phyloP scores from a whole-genome alignment of 2,329 filamentous ascomycete species.

The Botrytis squamosa region DNA sequence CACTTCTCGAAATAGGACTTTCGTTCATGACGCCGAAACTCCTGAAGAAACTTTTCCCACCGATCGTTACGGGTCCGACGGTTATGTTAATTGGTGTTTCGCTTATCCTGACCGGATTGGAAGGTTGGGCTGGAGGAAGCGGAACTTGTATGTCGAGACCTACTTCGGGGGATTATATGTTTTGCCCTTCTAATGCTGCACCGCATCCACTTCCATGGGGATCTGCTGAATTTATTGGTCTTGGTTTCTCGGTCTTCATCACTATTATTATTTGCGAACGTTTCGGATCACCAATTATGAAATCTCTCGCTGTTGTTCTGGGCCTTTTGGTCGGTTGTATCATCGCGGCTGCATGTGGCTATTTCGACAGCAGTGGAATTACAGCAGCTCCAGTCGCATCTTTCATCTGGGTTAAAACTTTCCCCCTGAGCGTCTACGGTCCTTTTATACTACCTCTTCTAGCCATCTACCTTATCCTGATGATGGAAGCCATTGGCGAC shows the following conservation, averaged over 20 bases:
- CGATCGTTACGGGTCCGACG: conserved; percentile 73
- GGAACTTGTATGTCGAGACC: conserved; percentile 55
- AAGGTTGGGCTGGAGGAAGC: conserved; percentile 75
- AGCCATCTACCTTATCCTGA: conserved; percentile 68
- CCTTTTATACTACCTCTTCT: conserved; percentile 72
- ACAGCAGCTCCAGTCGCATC: conserved; percentile 67
- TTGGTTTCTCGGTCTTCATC: conserved; percentile 77
- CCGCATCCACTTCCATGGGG: conserved; percentile 76
- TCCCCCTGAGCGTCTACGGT: conserved; percentile 68
- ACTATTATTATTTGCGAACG: conserved; percentile 79
- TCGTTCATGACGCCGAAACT: conserved; percentile 70
- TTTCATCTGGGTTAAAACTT: conserved; percentile 79
- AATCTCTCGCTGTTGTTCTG: conserved; percentile 42
- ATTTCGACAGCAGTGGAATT: conserved; percentile 73
- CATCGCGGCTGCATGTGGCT: conserved; percentile 73
- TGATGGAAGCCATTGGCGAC: conserved; percentile 77
- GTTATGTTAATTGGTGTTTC: conserved; percentile 72
- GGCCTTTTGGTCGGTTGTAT: conserved; percentile 61
- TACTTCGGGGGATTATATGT: conserved; percentile 53
- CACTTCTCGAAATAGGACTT: conserved; percentile 69
- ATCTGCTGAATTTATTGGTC: conserved; percentile 72
- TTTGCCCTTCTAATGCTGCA: conserved; percentile 65
- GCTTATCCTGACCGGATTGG: conserved; percentile 69
- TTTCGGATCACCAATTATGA: conserved; percentile 82
- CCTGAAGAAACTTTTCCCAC: conserved; percentile 73